Evolutionary conservation across 768 basidiomycete genomes (phyloP), one percentile per base, ranked within the genome.

Genomic region (Leccinum variicolor): DNA sequence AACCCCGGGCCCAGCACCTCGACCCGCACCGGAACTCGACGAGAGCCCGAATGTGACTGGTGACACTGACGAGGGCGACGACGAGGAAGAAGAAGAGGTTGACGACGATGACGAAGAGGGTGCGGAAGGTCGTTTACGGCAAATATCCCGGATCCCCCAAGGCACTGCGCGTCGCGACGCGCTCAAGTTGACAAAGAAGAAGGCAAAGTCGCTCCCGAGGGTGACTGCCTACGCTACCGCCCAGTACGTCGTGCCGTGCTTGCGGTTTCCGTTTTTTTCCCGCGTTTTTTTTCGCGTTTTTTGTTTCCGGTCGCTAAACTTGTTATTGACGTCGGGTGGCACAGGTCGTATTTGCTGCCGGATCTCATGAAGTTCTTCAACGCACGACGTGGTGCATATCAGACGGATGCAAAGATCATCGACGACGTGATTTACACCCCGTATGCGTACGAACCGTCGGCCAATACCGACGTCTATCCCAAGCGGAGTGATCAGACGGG

Each of bases 221-320:
- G 95, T 95, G n/a, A 97, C 95, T 3, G 95, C 94, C 5, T 97
- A 96, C 73, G 93, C 94, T 46, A 97, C 94, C 15, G 92, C 94
- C 31, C 87, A 82, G 94, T 94, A 72, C 64, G 75, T 58, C 23
- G 31, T 4, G 7, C 33, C 41, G 4, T 3, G 2, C 0, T 11
- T 14, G 29, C 3, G 31, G n/a, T 11, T 23, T 15, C 21, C 50
- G 25, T 34, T 51, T 33, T 15, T 28, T 26, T 17, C 15, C 9
- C 26, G 9, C 28, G 15, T 3, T 31, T 50, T 31, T 21, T 14
- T 9, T 28, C 6, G 19, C 17, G 45, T 23, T 17, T n/a, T 4
- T 9, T 2, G 39, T 4, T 39, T 10, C 17, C 19, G 9, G 19
- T 33, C 33, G 50, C 50, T 15, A 2, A 51, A 23, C 14, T 28